A percentile compares a stretch with the other conserved stretches of the same genome.
phyloP scores from a whole-genome alignment of 176 grass and related monocot species.

The Saccharum officinarum region DNA sequence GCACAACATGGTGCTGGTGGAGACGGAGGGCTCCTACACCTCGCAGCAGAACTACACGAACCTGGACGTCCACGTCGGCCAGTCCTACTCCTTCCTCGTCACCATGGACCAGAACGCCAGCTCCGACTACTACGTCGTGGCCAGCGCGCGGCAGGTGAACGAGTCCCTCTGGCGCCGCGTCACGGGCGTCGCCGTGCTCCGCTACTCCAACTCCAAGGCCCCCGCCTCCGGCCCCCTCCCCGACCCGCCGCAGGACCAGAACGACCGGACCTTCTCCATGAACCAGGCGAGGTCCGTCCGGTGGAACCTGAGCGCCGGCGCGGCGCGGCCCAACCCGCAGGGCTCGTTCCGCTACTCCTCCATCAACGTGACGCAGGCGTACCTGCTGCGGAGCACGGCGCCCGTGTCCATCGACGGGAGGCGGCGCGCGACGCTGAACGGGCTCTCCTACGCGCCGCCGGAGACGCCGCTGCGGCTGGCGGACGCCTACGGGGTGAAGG shows the following conservation, averaged over 20 bases:
- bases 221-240: slow-evolving; percentile 63
- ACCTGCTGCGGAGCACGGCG: slow-evolving; percentile 58
- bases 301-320: slow-evolving; percentile 88
- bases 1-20: slow-evolving; percentile 70
- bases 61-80: slow-evolving; percentile 83
- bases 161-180: slow-evolving; percentile 71
- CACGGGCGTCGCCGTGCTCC: slow-evolving; percentile 84
- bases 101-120: slow-evolving; percentile 82
- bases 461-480: slow-evolving; percentile 83
- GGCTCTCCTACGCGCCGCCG: slow-evolving; percentile 68
- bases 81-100: slow-evolving; percentile 93
- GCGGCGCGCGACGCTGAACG: slow-evolving; percentile 56
- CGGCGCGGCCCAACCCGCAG: slow-evolving; percentile 86
- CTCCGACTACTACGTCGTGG: slow-evolving; percentile 91
- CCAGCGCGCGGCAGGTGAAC: slow-evolving; percentile 81
- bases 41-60: slow-evolving; percentile 85
- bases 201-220: slow-evolving; percentile 71
- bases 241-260: slow-evolving; percentile 80
- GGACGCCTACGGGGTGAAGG: slow-evolving; percentile 66
- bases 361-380: slow-evolving; percentile 85
- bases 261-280: slow-evolving; percentile 78
- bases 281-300: slow-evolving; percentile 83
- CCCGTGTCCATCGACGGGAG: slow-evolving; percentile 51
- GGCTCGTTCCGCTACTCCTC: slow-evolving; percentile 84
- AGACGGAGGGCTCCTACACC: slow-evolving; percentile 94